Conservation (phyloP, 495 filamentous ascomycete species). For the Talaromyces wortmannii region DNA sequence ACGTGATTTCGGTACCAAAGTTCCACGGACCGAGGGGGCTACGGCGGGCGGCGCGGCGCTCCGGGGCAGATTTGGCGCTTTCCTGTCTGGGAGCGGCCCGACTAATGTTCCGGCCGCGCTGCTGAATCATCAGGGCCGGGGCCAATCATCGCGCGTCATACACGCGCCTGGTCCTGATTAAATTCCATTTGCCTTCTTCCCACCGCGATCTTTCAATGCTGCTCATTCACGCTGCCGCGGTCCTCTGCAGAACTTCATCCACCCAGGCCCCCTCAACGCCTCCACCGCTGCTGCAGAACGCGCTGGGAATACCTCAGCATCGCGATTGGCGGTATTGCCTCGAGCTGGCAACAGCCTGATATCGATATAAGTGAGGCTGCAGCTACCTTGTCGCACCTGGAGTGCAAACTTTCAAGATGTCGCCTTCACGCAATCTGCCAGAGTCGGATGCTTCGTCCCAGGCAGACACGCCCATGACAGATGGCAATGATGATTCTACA, state of each 20-base stretch:
- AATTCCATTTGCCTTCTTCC: constrained; percentile 28
- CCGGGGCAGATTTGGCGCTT: background rate
- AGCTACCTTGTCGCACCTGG: background rate
- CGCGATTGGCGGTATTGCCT: background rate
- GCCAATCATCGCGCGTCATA: constrained; percentile 33
- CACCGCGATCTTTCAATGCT: constrained; percentile 11
- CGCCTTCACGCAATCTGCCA: constrained; percentile 46
- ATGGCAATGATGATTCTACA: constrained; percentile 48
- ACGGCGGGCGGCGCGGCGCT: no score
- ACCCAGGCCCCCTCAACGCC: background rate
- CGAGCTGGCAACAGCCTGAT: background rate
- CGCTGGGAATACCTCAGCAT: background rate
- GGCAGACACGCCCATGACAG: constrained; percentile 50
- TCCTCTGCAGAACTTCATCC: background rate
- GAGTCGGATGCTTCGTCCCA: constrained; percentile 42
- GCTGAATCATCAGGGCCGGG: constrained; percentile 19
- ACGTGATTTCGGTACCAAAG: background rate
- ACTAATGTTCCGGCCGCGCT: constrained; percentile 2
- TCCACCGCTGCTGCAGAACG: background rate
- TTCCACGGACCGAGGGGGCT: no score
- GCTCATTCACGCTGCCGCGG: background rate
- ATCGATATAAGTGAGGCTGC: background rate
- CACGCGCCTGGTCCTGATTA: constrained; percentile 17
- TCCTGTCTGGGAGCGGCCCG: background rate
- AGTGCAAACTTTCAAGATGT: constrained; percentile 38